Conservation (phyloP, 1,284 basidiomycete genomes). For the Tranzscheliella williamsii region DNA sequence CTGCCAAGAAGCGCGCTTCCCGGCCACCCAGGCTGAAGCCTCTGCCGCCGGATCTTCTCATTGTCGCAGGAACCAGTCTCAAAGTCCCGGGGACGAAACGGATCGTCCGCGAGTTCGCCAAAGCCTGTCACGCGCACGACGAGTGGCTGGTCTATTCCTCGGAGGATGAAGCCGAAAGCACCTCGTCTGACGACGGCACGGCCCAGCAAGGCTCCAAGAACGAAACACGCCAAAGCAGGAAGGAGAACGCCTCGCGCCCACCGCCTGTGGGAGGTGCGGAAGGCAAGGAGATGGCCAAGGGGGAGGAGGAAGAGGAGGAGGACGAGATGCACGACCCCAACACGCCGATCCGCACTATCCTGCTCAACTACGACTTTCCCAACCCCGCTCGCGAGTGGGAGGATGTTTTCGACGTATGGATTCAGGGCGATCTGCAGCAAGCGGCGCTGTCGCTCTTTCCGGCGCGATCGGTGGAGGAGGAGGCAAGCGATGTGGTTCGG, state of each 20-base stretch:
- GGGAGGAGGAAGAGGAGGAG: slow-evolving; percentile 10
- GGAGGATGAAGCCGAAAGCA: slow-evolving; percentile 43
- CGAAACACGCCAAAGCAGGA: slow-evolving; percentile 5
- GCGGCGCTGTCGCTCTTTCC: slow-evolving; percentile 52
- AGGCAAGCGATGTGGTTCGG: slow-evolving; percentile 3
- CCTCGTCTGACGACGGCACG: slow-evolving; percentile 29
- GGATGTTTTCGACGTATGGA: slow-evolving; percentile 86
- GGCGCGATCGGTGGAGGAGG: slow-evolving; percentile 8
- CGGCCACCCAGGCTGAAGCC: slow-evolving; percentile 52
- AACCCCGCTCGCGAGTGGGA: slow-evolving; percentile 83
- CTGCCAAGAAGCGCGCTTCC: slow-evolving; percentile 11
- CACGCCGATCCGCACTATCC: slow-evolving; percentile 71
- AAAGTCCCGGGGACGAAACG: slow-evolving; percentile 92
- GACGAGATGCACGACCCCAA: slow-evolving; percentile 38
- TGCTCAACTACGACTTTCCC: slow-evolving; percentile 87
- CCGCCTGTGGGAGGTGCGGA: no score
- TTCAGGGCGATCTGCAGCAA: slow-evolving; percentile 81
- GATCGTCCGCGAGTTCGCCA: slow-evolving; percentile 90
- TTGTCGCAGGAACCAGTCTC: slow-evolving; percentile 94
- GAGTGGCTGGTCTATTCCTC: slow-evolving; percentile 34
- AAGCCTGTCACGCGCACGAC: slow-evolving; percentile 70
- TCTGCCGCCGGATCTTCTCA: slow-evolving; percentile 77
- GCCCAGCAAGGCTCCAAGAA: slow-evolving; percentile 18
- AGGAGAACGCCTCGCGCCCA: slow-evolving; percentile 1
- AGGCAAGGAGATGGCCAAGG: background rate